A percentile compares a stretch with the other conserved stretches of the same genome.
Conservation (phyloP, 495 filamentous ascomycete species). For the Penicillium waksmanii region DNA sequence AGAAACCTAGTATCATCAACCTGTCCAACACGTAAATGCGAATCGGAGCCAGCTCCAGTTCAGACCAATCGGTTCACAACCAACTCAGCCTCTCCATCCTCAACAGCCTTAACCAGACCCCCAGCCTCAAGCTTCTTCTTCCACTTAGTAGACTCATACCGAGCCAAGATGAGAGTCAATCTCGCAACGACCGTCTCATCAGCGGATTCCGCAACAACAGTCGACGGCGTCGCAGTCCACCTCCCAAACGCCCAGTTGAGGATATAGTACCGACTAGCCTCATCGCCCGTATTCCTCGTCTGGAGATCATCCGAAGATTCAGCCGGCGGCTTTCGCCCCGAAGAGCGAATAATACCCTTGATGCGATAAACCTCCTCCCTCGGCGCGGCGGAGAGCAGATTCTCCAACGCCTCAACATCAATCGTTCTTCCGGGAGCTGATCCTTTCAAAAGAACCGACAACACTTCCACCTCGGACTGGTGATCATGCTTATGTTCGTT, state of each 20-base stretch:
- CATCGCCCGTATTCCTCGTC: slow-evolving; percentile 14
- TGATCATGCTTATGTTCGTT: slow-evolving; percentile 50
- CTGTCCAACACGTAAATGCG: background rate
- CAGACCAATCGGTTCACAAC: slow-evolving; percentile 44
- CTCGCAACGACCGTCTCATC: slow-evolving; percentile 58
- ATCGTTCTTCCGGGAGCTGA: slow-evolving; percentile 44
- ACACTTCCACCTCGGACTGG: slow-evolving; percentile 86
- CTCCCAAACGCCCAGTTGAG: slow-evolving; percentile 98
- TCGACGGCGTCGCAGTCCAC: slow-evolving; percentile 80
- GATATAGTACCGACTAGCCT: slow-evolving; percentile 59
- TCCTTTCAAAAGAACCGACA: slow-evolving; percentile 70
- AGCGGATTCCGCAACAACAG: slow-evolving; percentile 41
- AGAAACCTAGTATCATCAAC: slow-evolving; percentile 2
- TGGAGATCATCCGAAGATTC: slow-evolving; percentile 57
- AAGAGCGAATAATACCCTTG: slow-evolving; percentile 75
- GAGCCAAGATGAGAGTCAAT: slow-evolving; percentile 83
- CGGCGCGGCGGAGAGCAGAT: slow-evolving; percentile 68
- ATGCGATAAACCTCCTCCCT: slow-evolving; percentile 96
- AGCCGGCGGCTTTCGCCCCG: slow-evolving; percentile 55
- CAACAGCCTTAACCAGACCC: slow-evolving; percentile 56
- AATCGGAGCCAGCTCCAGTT: background rate
- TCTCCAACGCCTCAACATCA: slow-evolving; percentile 66
- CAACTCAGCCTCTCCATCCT: slow-evolving; percentile 31
- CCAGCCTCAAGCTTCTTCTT: slow-evolving; percentile 76
- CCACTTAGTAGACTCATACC: slow-evolving; percentile 87